Conservation (phyloP, 768 basidiomycete genomes). For the Boletus coccyginus region DNA sequence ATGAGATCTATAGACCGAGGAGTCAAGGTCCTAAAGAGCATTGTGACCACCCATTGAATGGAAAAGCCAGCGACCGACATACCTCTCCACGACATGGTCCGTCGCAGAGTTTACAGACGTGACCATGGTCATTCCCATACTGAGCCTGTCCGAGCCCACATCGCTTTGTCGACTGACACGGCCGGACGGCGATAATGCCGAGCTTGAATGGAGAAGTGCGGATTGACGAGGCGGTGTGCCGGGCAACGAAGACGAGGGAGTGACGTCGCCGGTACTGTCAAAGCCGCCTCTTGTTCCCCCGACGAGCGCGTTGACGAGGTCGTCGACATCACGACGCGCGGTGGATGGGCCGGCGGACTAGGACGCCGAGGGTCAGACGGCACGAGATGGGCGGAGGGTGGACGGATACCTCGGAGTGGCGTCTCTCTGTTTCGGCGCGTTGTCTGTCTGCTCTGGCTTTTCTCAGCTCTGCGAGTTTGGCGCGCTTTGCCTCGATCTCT, state of each 20-base stretch:
- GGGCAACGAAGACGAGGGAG: constrained; percentile 70
- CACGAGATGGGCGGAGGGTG: neutral
- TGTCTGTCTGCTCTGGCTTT: constrained; percentile 73
- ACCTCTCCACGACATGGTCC: constrained; percentile 72
- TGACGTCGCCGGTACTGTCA: constrained; percentile 58
- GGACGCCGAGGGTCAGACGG: neutral
- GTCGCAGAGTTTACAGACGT: constrained; percentile 53
- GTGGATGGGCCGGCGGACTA: constrained; percentile 41
- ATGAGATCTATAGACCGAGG: constrained; percentile 75
- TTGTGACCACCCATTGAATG: neutral
- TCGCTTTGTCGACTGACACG: constrained; percentile 72
- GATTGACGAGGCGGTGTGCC: constrained; percentile 59
- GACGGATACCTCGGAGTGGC: constrained; percentile 24
- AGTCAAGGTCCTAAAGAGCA: constrained; percentile 49
- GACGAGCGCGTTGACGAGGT: constrained; percentile 61
- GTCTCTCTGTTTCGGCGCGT: constrained; percentile 47
- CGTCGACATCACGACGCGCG: constrained; percentile 61
- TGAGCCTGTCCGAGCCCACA: constrained; percentile 46
- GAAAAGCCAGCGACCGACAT: constrained; percentile 20
- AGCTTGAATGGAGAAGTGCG: constrained; percentile 35
- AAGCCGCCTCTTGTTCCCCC: constrained; percentile 43
- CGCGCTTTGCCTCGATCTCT: constrained; percentile 89
- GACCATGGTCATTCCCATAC: constrained; percentile 44
- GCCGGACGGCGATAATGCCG: constrained; percentile 48
- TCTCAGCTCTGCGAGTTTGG: constrained; percentile 82